Percentiles rank a stretch among this genome's conserved stretches.
phyloP scores from a whole-genome alignment of 202 grass and related monocot species.

The Zoysia matrella region DNA sequence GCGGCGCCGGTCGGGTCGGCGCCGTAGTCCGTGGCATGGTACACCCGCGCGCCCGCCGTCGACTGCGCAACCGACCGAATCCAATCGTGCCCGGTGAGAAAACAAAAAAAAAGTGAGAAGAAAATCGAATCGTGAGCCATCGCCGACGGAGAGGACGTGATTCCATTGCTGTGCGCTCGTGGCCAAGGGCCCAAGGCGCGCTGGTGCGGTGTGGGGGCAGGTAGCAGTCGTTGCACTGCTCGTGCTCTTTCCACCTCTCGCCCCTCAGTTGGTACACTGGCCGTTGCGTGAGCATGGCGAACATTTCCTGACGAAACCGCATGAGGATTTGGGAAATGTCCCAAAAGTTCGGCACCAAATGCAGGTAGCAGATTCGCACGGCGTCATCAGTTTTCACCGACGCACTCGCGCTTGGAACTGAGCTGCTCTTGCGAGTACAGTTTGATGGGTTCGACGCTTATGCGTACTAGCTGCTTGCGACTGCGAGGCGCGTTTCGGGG shows the following conservation, averaged over 20 bases:
- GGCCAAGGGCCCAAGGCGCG: neutral
- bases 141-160: no score
- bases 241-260: neutral
- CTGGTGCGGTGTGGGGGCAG: slow-evolving; percentile 7
- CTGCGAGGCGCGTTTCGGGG: neutral
- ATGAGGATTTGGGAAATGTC: neutral
- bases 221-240: neutral
- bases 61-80: no score
- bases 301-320: slow-evolving; percentile 41
- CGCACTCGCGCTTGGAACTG: neutral
- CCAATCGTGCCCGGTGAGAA: no score
- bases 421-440: neutral
- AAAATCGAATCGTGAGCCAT: no score
- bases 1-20: no score
- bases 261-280: neutral
- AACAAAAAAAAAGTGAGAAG: no score
- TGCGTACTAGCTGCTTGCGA: neutral
- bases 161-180: no score
- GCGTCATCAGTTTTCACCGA: neutral
- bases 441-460: neutral
- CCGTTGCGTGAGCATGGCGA: neutral
- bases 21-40: no score
- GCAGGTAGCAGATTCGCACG: neutral
- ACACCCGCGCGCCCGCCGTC: no score
- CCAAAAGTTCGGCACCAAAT: neutral